Evolutionary conservation across 371 early-diverging fungal genomes (phyloP).

Genomic region (Capniomyces stellatus): DNA sequence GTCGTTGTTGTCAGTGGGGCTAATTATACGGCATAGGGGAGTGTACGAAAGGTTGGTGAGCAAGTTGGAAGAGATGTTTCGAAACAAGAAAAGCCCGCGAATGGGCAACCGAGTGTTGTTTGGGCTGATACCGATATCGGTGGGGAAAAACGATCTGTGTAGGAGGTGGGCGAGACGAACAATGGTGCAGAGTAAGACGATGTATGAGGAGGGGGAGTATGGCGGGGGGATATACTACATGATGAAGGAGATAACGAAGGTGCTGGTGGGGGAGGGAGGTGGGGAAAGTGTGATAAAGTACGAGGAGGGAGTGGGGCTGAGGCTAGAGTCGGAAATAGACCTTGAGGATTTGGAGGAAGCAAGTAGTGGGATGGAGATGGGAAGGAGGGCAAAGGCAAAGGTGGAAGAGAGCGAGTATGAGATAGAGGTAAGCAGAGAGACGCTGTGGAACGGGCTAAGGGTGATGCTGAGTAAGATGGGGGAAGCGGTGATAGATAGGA

Average conservation of each 20-base stretch:
- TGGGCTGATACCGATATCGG: slow-evolving; percentile 9
- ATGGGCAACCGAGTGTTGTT: slow-evolving; percentile 12
- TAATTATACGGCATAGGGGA: not conserved
- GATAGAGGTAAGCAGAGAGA: not conserved
- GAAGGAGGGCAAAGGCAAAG: not conserved
- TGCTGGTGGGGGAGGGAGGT: not conserved
- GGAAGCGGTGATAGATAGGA: not conserved
- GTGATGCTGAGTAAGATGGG: not conserved
- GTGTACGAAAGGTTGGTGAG: not conserved
- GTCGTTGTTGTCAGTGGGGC: slow-evolving; percentile 5
- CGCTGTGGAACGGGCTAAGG: not conserved
- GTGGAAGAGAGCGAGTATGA: too few relatives aligned
- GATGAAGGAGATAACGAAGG: slow-evolving; percentile 6
- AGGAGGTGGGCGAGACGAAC: slow-evolving; percentile 17
- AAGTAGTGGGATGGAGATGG: too few relatives aligned
- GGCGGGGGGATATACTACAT: not conserved
- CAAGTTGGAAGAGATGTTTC: slow-evolving; percentile 4
- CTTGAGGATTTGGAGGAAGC: too few relatives aligned
- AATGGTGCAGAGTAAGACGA: slow-evolving; percentile 5
- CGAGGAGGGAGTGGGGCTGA: not conserved
- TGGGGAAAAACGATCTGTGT: slow-evolving; percentile 4
- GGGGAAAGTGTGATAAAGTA: not conserved
- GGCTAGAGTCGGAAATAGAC: not conserved
- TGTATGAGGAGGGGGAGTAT: slow-evolving; percentile 1
- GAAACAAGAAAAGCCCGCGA: slow-evolving; percentile 7